Evolutionary conservation across 2,329 filamentous ascomycete species (phyloP), one percentile per base, ranked within the genome.

Genomic region (Botrytis byssoidea): DNA sequence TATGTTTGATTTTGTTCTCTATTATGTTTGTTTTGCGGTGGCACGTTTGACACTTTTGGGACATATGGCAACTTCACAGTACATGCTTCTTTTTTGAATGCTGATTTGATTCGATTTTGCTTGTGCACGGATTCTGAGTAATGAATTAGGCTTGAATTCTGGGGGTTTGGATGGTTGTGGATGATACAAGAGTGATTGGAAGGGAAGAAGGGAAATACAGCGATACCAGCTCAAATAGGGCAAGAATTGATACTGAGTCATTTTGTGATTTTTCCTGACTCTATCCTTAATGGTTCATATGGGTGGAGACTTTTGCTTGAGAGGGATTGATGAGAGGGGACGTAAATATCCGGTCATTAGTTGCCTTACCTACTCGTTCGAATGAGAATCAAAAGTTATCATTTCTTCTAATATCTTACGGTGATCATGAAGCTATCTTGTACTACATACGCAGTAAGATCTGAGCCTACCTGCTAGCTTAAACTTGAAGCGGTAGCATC

Each of bases 1-100:
- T 42, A 16, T 59, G 20, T 55, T 68, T 29, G 51, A 29, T 57
- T n/a, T 25, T 35, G 14, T n/a, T 57, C 29, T 57, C 18, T 25
- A 4, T 42, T 57, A 42, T 32, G 18, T 48, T 40, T 40, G 32
- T 9, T 29, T 40, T 40, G 48, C 10, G 48, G 66, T 55, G 66
- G 66, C 10, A 51, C 48, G 16, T 44, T 69, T 57, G 48, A 42
- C 12, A 20, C n/a, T n/a, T 29, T 59, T 57, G 48, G 66, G 66
- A 69, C 66, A 57, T 32, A 57, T 51, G 66, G 66, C 35, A 69
- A 69, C 66, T 69, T 69, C 66, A 69, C 66, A 69, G 66, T 69
- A 69, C 18, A 44, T 69, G 35, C 48, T 57, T 69, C 18, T 37
- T 42, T 66, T 22, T 35, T 40, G 37, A 20, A 32, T 57, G n/a